Evolutionary conservation across 805 yeast species (phyloP).

Genomic region (Brettanomyces anomalus): DNA sequence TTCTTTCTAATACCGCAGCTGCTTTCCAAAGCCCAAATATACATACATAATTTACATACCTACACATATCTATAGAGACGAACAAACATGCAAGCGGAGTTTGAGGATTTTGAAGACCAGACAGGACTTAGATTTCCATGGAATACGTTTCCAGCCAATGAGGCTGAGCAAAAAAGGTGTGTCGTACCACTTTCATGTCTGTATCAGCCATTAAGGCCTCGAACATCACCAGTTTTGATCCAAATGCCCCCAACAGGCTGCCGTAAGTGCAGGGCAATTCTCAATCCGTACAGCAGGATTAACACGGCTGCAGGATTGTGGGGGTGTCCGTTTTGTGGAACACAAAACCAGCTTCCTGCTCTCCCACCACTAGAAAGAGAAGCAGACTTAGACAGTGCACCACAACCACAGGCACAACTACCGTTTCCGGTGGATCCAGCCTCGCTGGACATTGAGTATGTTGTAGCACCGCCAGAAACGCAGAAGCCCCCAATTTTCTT

Average conservation of each 20-base stretch:
- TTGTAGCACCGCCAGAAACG: conserved; percentile 19
- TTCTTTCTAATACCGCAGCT: too few relatives aligned
- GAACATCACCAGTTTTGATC: conserved; percentile 29
- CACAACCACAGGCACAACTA: conserved; percentile 6
- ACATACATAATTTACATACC: too few relatives aligned
- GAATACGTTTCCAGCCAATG: conserved; percentile 53
- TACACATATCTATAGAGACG: too few relatives aligned
- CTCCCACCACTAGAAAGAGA: background rate
- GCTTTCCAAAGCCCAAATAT: too few relatives aligned
- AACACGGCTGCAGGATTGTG: conserved; percentile 29
- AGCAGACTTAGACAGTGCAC: background rate
- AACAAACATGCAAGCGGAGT: conserved; percentile 12
- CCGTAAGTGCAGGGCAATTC: conserved; percentile 43
- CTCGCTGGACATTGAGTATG: conserved; percentile 45
- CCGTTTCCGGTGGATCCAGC: conserved; percentile 32
- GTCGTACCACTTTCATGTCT: conserved; percentile 48
- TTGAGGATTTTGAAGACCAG: conserved; percentile 53
- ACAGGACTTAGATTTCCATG: conserved; percentile 73
- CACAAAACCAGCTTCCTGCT: conserved; percentile 33
- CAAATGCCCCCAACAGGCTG: conserved; percentile 39
- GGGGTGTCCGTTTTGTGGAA: conserved; percentile 50
- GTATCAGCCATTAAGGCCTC: conserved; percentile 50
- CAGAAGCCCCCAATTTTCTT: conserved; percentile 38
- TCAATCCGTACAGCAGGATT: conserved; percentile 42
- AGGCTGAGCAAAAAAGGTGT: conserved; percentile 41